phyloP scores from a whole-genome alignment of 2,329 filamentous ascomycete genomes.

The Leptographium galeiforme region DNA sequence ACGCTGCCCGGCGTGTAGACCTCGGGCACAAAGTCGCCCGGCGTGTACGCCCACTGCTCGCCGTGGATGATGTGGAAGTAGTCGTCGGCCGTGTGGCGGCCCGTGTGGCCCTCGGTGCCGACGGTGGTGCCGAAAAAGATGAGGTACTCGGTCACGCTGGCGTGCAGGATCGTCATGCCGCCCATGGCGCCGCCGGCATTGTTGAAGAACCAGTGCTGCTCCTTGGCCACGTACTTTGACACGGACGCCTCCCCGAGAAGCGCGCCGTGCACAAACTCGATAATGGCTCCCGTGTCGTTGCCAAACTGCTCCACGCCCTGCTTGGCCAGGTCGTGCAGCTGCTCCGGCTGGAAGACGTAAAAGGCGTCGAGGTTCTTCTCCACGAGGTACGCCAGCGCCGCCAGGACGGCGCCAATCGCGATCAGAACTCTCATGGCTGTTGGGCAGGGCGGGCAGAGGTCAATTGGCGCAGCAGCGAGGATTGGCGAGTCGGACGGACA shows the following conservation, averaged over 20 bases:
- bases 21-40: conserved; percentile 53
- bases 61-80: conserved; percentile 86
- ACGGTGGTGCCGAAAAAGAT: conserved; percentile 77
- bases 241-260: conserved; percentile 41
- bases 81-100: conserved; percentile 83
- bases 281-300: conserved; percentile 59
- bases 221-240: conserved; percentile 45
- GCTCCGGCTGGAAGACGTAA: conserved; percentile 61
- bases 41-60: conserved; percentile 61
- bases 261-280: conserved; percentile 56
- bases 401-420: conserved; percentile 39
- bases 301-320: conserved; percentile 55
- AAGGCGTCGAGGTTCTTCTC: conserved; percentile 48
- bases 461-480: conserved; percentile 21
- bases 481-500: conserved; percentile 15
- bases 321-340: conserved; percentile 56
- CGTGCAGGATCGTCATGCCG: conserved; percentile 80
- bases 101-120: conserved; percentile 78
- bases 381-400: conserved; percentile 38
- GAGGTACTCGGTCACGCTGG: conserved; percentile 78
- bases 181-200: conserved; percentile 88
- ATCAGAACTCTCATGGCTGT: conserved; percentile 27
- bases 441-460: too few relatives aligned
- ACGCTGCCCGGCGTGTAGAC: conserved; percentile 56
- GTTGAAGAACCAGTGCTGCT: conserved; percentile 84